Evolutionary conservation across 1,139 yeast genomes (phyloP), one percentile per base, ranked within the genome.

Genomic region (Candida neerlandica): DNA sequence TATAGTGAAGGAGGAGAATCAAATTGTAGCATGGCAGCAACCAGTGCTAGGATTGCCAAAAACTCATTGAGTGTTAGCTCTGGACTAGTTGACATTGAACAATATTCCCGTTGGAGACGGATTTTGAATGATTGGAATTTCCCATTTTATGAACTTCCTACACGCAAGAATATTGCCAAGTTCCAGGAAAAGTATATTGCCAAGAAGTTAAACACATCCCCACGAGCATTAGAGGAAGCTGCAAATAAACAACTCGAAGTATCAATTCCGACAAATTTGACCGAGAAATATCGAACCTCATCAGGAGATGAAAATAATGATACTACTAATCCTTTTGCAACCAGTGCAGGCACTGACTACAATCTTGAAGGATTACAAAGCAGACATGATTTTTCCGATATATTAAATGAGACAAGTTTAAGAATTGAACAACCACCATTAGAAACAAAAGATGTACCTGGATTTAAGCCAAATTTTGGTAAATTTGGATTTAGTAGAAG

Each of bases 111-210:
- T 10, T 75, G 79, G 78, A 67, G 84, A 55, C 64, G 63, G 19
- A 51, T 66, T 50, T 48, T 77, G 38, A 63, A 66, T 52, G 62
- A 60, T 54, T 55, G 75, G 19, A 60, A 59, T n/a, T 59, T 76
- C 30, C 84, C 84, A 5, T 62, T 78, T 16, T 78, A 70, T 56
- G 56, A 57, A 34, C 63, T 80, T 27, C 84, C 84, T 1, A 63
- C 71, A 0, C 76, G 72, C 23, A 65, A 63, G 15, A 67, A 66
- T 46, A 63, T 70, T 21, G 50, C 58, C 14, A 56, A 59, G 47
- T 61, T 70, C 47, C 76, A 71, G 54, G 48, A 53, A 30, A 54
- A 62, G 32, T 66, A 63, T 50, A 51, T 70, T 37, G 54, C 52
- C 26, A 53, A 60, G 23, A 61, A 57, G 43, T 39, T 61, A 4